phyloP scores from a whole-genome alignment of 2,329 filamentous ascomycete species.

The Venturia pyrina region DNA sequence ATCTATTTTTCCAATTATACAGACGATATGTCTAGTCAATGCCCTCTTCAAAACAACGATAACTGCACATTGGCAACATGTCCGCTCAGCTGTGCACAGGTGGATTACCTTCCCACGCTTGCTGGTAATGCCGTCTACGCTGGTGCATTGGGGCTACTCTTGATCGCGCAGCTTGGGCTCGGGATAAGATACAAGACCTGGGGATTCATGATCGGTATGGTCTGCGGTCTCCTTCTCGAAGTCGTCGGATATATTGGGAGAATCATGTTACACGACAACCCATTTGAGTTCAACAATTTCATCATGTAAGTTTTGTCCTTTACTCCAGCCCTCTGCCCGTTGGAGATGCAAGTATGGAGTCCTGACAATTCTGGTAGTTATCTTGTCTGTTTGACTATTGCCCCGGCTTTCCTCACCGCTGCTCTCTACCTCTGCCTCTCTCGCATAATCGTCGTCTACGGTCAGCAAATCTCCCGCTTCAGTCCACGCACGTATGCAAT shows the following conservation, averaged over 20 bases:
- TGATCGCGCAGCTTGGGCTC: conserved; percentile 38
- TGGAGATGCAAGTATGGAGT: not conserved
- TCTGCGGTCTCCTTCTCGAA: conserved; percentile 40
- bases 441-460: conserved; percentile 30
- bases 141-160: conserved; percentile 39
- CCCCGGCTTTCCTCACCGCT: conserved; percentile 48
- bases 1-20: not conserved
- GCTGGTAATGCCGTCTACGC: conserved; percentile 43
- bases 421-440: conserved; percentile 56
- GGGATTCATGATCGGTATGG: conserved; percentile 43
- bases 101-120: conserved; percentile 44
- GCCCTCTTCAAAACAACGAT: not conserved
- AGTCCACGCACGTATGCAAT: conserved; percentile 37
- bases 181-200: conserved; percentile 44
- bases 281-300: conserved; percentile 40
- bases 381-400: conserved; percentile 48
- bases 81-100: conserved; percentile 37
- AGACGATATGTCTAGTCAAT: not conserved
- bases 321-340: not conserved
- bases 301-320: conserved; percentile 32
- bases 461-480: conserved; percentile 27
- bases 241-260: conserved; percentile 47
- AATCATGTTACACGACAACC: conserved; percentile 43
- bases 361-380: conserved; percentile 1
- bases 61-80: conserved; percentile 32